These are phyloP conservation scores for Huiozyma sinensis DNA, from an alignment of 805 yeast species.

Conservation along the genomic window DNA sequence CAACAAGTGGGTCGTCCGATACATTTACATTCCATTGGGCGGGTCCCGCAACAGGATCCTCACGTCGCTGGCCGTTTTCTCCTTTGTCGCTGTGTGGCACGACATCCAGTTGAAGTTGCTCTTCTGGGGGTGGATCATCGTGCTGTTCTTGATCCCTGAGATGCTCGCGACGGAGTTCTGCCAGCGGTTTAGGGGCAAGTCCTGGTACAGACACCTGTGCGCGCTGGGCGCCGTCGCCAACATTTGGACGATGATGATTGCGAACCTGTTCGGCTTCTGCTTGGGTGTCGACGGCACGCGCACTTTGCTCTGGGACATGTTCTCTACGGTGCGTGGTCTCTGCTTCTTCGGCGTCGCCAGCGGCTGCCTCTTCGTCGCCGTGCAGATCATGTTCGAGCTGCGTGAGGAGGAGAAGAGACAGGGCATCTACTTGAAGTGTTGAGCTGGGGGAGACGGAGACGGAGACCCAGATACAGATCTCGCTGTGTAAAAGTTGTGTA, in stretches of 20 bases:
- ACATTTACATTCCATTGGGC: conserved; percentile 86
- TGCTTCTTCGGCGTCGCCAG: conserved; percentile 51
- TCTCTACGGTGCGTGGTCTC: conserved; percentile 60
- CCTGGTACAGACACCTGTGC: conserved; percentile 76
- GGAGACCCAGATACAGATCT: too few relatives aligned
- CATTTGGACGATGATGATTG: conserved; percentile 97
- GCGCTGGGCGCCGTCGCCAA: conserved; percentile 82
- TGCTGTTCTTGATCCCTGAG: conserved; percentile 80
- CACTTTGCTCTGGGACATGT: conserved; percentile 55
- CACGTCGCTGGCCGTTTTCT: conserved; percentile 75
- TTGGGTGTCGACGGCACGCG: conserved; percentile 79
- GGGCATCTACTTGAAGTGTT: conserved; percentile 75
- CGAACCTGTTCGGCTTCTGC: conserved; percentile 90
- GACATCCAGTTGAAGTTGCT: conserved; percentile 81
- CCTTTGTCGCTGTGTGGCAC: conserved; percentile 97
- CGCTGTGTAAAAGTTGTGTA: too few relatives aligned
- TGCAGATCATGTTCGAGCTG: conserved; percentile 88
- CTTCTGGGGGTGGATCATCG: conserved; percentile 95
- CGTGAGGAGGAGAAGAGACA: conserved; percentile 76
- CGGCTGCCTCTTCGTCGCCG: conserved; percentile 63
- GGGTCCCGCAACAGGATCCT: conserved; percentile 63
- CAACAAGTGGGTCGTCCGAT: conserved; percentile 82
- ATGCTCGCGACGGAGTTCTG: conserved; percentile 43
- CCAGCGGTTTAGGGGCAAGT: conserved; percentile 31
- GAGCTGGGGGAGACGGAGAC: background rate